phyloP scores from a whole-genome alignment of 2,329 filamentous ascomycete species.

The Sclerotinia trifoliorum region DNA sequence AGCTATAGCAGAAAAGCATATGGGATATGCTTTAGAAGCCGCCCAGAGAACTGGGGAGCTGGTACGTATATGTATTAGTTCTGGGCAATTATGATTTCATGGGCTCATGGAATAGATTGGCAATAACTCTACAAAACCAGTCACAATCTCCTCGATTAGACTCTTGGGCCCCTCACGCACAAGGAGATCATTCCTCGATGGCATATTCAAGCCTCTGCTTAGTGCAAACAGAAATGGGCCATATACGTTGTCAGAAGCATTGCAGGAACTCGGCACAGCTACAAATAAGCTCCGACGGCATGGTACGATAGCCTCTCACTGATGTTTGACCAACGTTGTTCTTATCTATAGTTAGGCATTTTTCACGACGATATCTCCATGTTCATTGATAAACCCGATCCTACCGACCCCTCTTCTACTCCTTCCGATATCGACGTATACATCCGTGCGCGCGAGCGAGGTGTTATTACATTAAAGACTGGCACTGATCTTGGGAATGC shows the following conservation, averaged over 20 bases:
- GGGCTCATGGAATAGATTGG: constrained; percentile 54
- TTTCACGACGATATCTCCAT: constrained; percentile 81
- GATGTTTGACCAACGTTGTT: neutral
- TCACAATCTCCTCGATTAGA: constrained; percentile 81
- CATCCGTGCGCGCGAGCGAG: constrained; percentile 74
- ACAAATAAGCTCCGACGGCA: constrained; percentile 76
- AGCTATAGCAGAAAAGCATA: constrained; percentile 50
- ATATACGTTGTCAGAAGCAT: constrained; percentile 77
- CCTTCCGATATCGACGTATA: constrained; percentile 80
- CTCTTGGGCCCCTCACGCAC: constrained; percentile 82
- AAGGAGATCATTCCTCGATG: constrained; percentile 78
- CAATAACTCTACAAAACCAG: constrained; percentile 81
- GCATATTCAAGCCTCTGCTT: constrained; percentile 75
- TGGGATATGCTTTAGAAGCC: constrained; percentile 41
- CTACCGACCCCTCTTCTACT: constrained; percentile 65
- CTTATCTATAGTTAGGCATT: constrained; percentile 59
- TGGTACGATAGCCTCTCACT: constrained; percentile 53
- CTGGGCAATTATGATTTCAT: neutral
- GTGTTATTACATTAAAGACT: constrained; percentile 83
- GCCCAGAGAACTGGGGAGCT: constrained; percentile 57
- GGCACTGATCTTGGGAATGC: constrained; percentile 92
- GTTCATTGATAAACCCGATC: constrained; percentile 74
- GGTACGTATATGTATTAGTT: constrained; percentile 45
- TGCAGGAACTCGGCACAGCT: constrained; percentile 67
- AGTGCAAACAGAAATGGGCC: constrained; percentile 62